Evolutionary conservation across 192 early-diverging fungal genomes (phyloP).

Genomic region (Thamnidium elegans): DNA sequence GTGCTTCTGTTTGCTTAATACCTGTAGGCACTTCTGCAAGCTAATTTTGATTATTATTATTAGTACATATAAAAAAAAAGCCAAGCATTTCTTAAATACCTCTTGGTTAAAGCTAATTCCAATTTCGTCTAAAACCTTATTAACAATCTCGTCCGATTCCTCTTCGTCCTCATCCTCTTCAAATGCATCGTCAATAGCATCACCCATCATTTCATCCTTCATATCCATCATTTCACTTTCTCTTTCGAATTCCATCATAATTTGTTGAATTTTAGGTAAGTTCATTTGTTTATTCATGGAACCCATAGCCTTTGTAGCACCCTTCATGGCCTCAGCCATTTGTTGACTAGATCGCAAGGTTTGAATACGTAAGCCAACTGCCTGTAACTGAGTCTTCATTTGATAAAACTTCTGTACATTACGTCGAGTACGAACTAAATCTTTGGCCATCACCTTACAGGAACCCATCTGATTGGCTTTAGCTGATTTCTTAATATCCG

Average conservation of each 20-base stretch:
- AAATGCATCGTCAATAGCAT: constrained; percentile 95
- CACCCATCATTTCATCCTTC: constrained; percentile 99
- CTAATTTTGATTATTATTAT: constrained; percentile 21
- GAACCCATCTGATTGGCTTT: constrained; percentile 90
- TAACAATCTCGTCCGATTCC: constrained; percentile 86
- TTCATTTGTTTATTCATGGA: constrained; percentile 96
- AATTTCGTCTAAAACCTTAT: constrained; percentile 94
- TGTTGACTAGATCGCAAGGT: constrained; percentile 91
- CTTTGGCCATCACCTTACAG: constrained; percentile 97
- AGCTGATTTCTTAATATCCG: constrained; percentile 90
- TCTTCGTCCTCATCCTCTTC: constrained; percentile 93
- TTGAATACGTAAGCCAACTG: constrained; percentile 84
- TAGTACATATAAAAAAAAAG: not conserved
- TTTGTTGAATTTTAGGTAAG: constrained; percentile 88
- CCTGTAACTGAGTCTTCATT: constrained; percentile 94
- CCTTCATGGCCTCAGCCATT: constrained; percentile 94
- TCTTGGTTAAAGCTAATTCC: constrained; percentile 75
- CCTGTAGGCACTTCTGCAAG: constrained; percentile 48
- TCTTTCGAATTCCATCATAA: constrained; percentile 97
- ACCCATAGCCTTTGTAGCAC: constrained; percentile 95
- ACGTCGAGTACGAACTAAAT: constrained; percentile 90
- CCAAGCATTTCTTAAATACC: constrained; percentile 47
- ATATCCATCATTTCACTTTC: constrained; percentile 97
- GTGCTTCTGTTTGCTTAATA: constrained; percentile 34
- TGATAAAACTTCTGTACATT: constrained; percentile 96